Evolutionary conservation across 345 rosid species (phyloP), one percentile per base, ranked within the genome.

Genomic region (Euphorbia lathyris): DNA sequence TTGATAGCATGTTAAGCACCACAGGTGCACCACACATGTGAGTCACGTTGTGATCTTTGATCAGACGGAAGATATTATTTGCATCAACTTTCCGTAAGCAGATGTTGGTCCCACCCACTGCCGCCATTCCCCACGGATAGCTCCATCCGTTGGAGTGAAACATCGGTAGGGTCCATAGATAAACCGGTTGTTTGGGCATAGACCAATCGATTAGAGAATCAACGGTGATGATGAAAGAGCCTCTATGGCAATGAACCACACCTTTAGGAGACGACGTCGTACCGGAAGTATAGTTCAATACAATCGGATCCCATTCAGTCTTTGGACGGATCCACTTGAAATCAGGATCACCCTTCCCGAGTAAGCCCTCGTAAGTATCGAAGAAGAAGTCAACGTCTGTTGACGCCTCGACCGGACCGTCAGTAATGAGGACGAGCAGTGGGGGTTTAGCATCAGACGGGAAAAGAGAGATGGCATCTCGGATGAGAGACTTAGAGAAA

Each of bases 11-110:
- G 63, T 38, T 76, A n/a, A 76, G 67, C 19, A 76, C 67, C 14
- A 76, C 75, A 10, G 79, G 79, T 2, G 79, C 79, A 12, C 71
- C 79, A 12, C 79, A 70, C 75, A 70, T 65, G 75, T 70, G 79
- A 14, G 79, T 76, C 36, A 76, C 71, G 8, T 50, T 8, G 55
- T 76, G 74, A 14, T 26, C 19, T 5, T 20, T 40, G 8, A 76
- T 70, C 55, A 64, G 1, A 5, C 32, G 32, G 79, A 45, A 36
- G 57, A 69, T 51, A 1, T 17, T 58, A 6, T 40, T 14, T 0
- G 36, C 74, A 19, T 65, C 70, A 36, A 63, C 58, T 51, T 58
- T 64, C 2, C 79, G 59, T 17, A 76, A 43, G 9, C 79, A 76
- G 3, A 76, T 29, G 47, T 66, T 70, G 63, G 71, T 66, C 23